A percentile compares a stretch with the other conserved stretches of the same genome.
Conservation (phyloP, 2,329 filamentous ascomycete species). For the Alternaria postmessia region DNA sequence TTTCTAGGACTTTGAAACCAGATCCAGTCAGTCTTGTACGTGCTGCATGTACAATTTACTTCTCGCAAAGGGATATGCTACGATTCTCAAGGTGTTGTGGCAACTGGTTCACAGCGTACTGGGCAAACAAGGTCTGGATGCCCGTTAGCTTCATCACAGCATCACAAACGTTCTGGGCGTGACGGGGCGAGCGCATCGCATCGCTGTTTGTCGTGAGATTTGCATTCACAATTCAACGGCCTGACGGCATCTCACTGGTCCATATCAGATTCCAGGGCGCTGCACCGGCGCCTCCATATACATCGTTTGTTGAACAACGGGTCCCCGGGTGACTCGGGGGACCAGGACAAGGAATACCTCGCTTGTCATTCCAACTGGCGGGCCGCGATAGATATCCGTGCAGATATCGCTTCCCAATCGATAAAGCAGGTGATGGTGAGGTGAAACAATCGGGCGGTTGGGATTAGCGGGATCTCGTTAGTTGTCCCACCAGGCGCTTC, state of each 20-base stretch:
- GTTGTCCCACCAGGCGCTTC: constrained; percentile 28
- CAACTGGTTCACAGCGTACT: neutral
- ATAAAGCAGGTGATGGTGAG: constrained; percentile 17
- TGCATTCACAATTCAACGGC: neutral
- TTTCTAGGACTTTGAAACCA: neutral
- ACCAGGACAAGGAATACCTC: constrained; percentile 16
- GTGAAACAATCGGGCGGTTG: constrained; percentile 35
- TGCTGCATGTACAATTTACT: neutral
- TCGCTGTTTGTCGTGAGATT: neutral
- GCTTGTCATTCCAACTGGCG: constrained; percentile 21
- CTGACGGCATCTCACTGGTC: constrained; percentile 1
- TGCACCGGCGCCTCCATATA: neutral
- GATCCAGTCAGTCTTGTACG: neutral
- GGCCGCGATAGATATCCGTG: constrained; percentile 24
- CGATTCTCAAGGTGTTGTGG: neutral
- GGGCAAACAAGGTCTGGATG: neutral
- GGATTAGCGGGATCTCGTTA: constrained; percentile 12
- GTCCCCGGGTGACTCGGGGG: constrained; percentile 4
- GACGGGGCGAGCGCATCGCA: neutral
- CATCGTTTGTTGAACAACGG: neutral
- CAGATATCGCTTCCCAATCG: constrained; percentile 28
- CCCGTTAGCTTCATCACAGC: neutral
- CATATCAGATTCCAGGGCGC: constrained; percentile 6
- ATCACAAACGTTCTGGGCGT: neutral
- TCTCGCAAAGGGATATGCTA: neutral